Base-by-base conservation (phyloP, 2,329 filamentous ascomycete species). In the Fonsecaea pedrosoi region DNA sequence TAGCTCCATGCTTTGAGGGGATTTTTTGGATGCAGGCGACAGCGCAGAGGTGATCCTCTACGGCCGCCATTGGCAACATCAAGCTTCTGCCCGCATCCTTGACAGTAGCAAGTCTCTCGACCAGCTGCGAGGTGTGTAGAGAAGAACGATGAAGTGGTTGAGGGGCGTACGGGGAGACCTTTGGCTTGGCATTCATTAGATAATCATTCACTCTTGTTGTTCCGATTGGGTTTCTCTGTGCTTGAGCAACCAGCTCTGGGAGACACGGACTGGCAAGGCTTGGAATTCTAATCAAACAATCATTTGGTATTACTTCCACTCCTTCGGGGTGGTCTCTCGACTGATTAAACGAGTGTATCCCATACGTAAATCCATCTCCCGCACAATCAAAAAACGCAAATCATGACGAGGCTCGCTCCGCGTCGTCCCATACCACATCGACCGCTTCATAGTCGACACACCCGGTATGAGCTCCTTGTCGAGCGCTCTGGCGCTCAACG, bases 311-410 rank as follows among this genome's bases (percentile, higher is more conserved):
- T 66, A 69, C 50, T 40, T 25, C 57, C 64, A 68, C 57, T 35
- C 60, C 53, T 63, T 18, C 45, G 21, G 25, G 56, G 42, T 42
- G 48, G 54, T 50, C 54, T 60, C 62, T 54, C 42, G 57, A 57
- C 55, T 42, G 38, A 70, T 70, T 70, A 70, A 64, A 68, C 68
- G 68, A 70, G 68, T 68, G 68, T 70, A 64, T 60, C 60, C 67
- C 40, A 66, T 66, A 37, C 45, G 54, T 42, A 54, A 50, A 53
- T 34, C 59, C 54, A 34, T 55, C 30, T 54, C 53, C 38, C 45
- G 45, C 57, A 21, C 59, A 54, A 68, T 37, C 65, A 55, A 65
- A 54, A 54, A 61, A 61, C 56, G 54, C 60, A 60, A 59, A 66
- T 61, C 57, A 50, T 58, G 53, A 42, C 45, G 65, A 69, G 63